Conservation (phyloP, 108 stramenopile species). For the Nitzschia sp. region DNA sequence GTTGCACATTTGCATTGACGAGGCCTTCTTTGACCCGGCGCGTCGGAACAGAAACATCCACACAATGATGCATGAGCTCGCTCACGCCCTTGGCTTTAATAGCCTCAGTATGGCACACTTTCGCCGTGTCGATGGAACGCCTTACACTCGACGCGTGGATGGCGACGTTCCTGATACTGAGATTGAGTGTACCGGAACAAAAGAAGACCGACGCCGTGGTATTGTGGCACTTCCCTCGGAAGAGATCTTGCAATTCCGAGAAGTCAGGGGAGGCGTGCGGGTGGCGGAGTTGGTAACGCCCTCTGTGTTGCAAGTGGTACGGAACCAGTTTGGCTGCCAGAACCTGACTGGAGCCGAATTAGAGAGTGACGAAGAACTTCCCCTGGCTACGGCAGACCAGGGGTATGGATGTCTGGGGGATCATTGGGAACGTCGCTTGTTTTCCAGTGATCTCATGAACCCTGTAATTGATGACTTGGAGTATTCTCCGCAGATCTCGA, state of each 20-base stretch:
- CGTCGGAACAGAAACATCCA: slow-evolving; percentile 54
- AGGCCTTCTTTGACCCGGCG: slow-evolving; percentile 50
- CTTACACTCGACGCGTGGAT: slow-evolving; percentile 61
- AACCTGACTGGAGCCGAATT: slow-evolving; percentile 73
- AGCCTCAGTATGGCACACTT: slow-evolving; percentile 75
- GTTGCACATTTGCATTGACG: slow-evolving; percentile 76
- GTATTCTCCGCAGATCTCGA: slow-evolving; percentile 62
- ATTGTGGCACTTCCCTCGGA: slow-evolving; percentile 67
- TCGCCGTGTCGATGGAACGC: slow-evolving; percentile 71
- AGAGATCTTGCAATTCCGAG: slow-evolving; percentile 63
- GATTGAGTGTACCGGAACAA: slow-evolving; percentile 66
- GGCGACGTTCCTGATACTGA: slow-evolving; percentile 40
- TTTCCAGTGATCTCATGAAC: slow-evolving; percentile 80
- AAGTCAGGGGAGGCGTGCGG: slow-evolving; percentile 74
- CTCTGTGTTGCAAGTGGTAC: slow-evolving; percentile 68
- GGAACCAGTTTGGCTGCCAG: slow-evolving; percentile 87
- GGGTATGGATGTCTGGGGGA: slow-evolving; percentile 63
- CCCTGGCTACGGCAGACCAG: slow-evolving; percentile 29
- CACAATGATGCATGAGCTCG: slow-evolving; percentile 81
- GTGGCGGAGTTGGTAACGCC: slow-evolving; percentile 80
- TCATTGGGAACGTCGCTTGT: slow-evolving; percentile 82
- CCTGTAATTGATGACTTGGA: slow-evolving; percentile 70
- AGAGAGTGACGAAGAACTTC: slow-evolving; percentile 51
- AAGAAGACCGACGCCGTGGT: slow-evolving; percentile 28
- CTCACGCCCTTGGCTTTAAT: slow-evolving; percentile 83